Percentiles rank a stretch among this genome's conserved stretches.
These are phyloP conservation scores for Moricandia moricandioides DNA, from an alignment of 345 rosid species.

Conservation along the genomic window DNA sequence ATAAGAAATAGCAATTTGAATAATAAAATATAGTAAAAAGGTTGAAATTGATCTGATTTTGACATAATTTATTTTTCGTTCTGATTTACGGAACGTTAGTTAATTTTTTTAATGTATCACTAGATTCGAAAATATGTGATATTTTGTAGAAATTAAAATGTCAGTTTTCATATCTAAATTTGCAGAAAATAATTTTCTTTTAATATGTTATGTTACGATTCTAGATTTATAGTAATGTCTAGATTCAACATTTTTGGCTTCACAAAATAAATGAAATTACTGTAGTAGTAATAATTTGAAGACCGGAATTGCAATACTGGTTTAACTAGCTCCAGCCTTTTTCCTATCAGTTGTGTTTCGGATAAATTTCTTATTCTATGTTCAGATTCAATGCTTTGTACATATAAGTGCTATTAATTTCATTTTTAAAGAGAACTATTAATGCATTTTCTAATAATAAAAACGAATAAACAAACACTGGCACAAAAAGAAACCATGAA, in stretches of 20 bases:
- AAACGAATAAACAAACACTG: neutral
- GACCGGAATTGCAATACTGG: neutral
- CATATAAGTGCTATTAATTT: neutral
- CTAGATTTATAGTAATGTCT: neutral
- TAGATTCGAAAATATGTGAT: too few species aligned
- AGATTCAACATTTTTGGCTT: neutral
- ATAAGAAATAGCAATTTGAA: neutral
- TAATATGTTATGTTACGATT: neutral
- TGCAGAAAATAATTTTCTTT: neutral
- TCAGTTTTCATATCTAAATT: too few species aligned
- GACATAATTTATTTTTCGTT: too few species aligned
- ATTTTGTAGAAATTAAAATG: too few species aligned
- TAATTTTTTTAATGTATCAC: too few species aligned
- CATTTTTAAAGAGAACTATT: neutral
- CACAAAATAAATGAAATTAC: neutral
- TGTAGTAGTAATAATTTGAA: neutral
- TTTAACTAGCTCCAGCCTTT: slow-evolving; percentile 6
- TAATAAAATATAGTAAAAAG: neutral
- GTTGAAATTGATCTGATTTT: too few species aligned
- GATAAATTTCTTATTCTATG: neutral
- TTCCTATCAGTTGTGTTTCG: neutral
- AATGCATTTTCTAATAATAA: neutral
- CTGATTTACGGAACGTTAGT: too few species aligned
- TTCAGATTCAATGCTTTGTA: neutral
- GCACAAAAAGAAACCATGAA: neutral